Evolutionary conservation across 129 eudicot genomes (phyloP), one percentile per base, ranked within the genome.

Genomic region (Helianthus tuberosus): DNA sequence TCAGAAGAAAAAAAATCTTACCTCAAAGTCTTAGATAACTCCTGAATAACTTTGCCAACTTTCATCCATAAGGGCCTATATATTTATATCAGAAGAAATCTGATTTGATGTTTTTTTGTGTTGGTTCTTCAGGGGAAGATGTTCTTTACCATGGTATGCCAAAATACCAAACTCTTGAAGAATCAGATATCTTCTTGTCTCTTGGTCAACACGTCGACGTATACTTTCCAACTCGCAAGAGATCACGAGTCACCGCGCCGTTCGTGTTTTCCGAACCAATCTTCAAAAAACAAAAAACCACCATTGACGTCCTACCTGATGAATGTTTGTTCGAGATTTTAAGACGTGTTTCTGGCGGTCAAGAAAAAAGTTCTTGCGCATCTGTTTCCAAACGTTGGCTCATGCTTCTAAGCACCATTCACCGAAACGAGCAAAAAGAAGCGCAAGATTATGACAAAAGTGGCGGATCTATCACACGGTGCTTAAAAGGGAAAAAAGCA

Each of bases 321-420:
- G 97, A 91, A 74, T 91, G 97, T 66, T 82, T 91, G 49, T 86
- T 88, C 14, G 97, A 88, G 86, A 57, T 91, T n/a, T 78, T 91
- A 73, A 80, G 90, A 76, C 96, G 89, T 44, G 82, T 91, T 5
- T 66, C 82, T 23, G 86, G 83, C 2, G 86, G 85, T 41, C 84
- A 88, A 69, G 92, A 91, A 54, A 86, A 85, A 76, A 86, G 88
- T 32, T 63, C 82, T 10, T 86, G 90, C 72, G 97, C 96, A 44
- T 77, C 77, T 53, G 96, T 91, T 32, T 91, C 97, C 20, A 91
- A 91, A 75, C 90, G 81, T 36, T 91, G 92, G 89, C 97, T 91
- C 73, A 75, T 85, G 86, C 96, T 88, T 47, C 60, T 88, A 57
- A 88, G 90, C 81, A 82, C 71, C 77, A 88, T 91, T 36, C 72